Percentiles rank a stretch among this genome's conserved stretches.
Evolutionary conservation across 805 yeast genomes (phyloP).

Genomic region (Metschnikowia shivogae): DNA sequence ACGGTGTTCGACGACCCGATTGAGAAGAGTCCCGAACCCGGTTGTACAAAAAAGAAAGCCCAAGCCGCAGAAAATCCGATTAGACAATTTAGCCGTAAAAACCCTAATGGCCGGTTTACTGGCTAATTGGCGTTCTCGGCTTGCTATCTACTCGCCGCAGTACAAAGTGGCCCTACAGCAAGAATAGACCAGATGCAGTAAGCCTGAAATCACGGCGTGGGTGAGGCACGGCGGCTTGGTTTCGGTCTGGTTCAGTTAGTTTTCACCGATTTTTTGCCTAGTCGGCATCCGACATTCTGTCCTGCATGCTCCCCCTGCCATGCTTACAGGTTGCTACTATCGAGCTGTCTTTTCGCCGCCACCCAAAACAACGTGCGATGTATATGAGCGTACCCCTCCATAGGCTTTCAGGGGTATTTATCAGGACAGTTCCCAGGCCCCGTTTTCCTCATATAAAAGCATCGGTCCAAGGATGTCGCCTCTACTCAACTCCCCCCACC

Average conservation of each 20-base stretch:
- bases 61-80: too few relatives aligned
- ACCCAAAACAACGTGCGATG: not conserved
- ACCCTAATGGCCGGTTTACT: not conserved
- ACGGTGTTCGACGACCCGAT: not conserved
- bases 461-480: not conserved
- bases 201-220: too few relatives aligned
- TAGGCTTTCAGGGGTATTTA: not conserved
- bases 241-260: too few relatives aligned
- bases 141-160: conserved; percentile 3
- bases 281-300: not conserved
- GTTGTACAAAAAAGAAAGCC: too few relatives aligned
- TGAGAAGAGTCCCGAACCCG: not conserved
- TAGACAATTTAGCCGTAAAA: not conserved
- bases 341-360: not conserved
- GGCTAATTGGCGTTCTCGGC: not conserved
- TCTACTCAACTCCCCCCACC: not conserved
- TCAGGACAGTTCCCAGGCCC: not conserved
- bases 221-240: too few relatives aligned
- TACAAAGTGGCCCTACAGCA: not conserved
- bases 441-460: not conserved
- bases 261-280: not conserved
- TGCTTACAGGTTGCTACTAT: not conserved
- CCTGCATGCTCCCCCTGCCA: not conserved
- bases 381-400: not conserved
- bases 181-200: not conserved